Evolutionary conservation across 2,329 filamentous ascomycete genomes (phyloP).

Genomic region (Neonectria faginata): DNA sequence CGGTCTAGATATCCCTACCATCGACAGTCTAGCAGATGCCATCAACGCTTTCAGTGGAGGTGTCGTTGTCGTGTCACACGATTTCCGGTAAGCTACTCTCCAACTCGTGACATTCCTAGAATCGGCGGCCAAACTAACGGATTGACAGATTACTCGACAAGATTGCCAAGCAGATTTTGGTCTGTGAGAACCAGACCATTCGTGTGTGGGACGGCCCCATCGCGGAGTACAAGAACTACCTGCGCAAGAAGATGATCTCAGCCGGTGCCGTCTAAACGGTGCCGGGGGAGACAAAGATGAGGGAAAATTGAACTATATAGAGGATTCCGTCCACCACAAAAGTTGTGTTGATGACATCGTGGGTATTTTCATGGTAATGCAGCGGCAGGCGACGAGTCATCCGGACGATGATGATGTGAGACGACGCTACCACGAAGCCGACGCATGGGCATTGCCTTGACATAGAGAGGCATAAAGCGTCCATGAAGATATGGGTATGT

Average conservation of each 20-base stretch:
- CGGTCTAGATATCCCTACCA: constrained; percentile 98
- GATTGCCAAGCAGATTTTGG: constrained; percentile 99
- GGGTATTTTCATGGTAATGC: constrained; percentile 47
- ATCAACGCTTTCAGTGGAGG: constrained; percentile 97
- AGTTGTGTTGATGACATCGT: constrained; percentile 45
- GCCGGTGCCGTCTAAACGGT: constrained; percentile 81
- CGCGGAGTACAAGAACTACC: constrained; percentile 96
- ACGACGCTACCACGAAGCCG: constrained; percentile 46
- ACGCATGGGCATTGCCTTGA: constrained; percentile 47
- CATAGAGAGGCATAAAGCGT: constrained; percentile 45
- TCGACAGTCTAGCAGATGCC: constrained; percentile 95
- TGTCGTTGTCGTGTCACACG: constrained; percentile 98
- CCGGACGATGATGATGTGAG: constrained; percentile 45
- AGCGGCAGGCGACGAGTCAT: constrained; percentile 45
- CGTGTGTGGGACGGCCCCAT: constrained; percentile 89
- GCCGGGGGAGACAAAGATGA: constrained; percentile 33
- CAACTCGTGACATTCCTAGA: background rate
- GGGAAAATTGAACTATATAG: constrained; percentile 49
- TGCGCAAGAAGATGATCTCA: constrained; percentile 98
- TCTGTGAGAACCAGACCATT: constrained; percentile 98
- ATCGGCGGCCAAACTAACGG: constrained; percentile 32
- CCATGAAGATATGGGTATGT: constrained; percentile 48
- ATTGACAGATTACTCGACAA: constrained; percentile 87
- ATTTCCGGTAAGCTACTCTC: constrained; percentile 82
- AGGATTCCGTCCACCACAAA: constrained; percentile 45